Evolutionary conservation across 2,329 filamentous ascomycete genomes (phyloP).

Genomic region (Exserohilum turcica): DNA sequence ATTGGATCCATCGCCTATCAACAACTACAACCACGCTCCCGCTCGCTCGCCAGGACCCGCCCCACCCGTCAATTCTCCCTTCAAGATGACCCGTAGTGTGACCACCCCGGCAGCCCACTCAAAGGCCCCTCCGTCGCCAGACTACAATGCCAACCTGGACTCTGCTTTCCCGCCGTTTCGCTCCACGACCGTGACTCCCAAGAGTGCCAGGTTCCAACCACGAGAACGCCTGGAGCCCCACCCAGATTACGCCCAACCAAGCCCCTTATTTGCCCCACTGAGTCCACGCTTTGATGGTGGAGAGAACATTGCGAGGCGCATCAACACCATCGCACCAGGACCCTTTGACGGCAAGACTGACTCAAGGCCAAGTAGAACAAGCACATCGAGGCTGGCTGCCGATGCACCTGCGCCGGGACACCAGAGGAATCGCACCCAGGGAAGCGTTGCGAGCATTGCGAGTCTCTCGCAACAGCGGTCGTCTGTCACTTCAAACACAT

Average conservation of each 20-base stretch:
- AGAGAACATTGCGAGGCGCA: constrained; percentile 61
- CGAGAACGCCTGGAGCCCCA: constrained; percentile 34
- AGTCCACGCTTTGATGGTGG: constrained; percentile 54
- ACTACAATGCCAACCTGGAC: constrained; percentile 50
- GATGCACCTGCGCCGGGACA: constrained; percentile 39
- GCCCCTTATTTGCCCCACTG: constrained; percentile 52
- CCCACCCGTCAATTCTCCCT: constrained; percentile 31
- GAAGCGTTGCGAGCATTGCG: constrained; percentile 35
- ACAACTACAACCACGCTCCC: constrained; percentile 33
- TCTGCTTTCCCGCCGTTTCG: constrained; percentile 62
- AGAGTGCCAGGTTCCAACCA: constrained; percentile 26
- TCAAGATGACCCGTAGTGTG: constrained; percentile 42
- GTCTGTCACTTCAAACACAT: constrained; percentile 40
- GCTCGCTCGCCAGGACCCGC: constrained; percentile 32
- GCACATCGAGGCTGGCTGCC: constrained; percentile 39
- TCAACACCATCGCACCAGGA: constrained; percentile 69
- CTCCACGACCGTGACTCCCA: constrained; percentile 40
- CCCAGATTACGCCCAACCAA: constrained; percentile 41
- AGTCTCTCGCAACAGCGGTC: constrained; percentile 35
- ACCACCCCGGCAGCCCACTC: constrained; percentile 45
- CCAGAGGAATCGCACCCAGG: constrained; percentile 44
- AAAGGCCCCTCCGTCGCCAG: constrained; percentile 40
- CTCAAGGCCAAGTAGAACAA: constrained; percentile 39
- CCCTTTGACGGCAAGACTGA: constrained; percentile 62
- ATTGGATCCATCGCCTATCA: constrained; percentile 35